Base-by-base conservation (phyloP, 805 yeast species). In the Schwanniomyces yamadae region DNA sequence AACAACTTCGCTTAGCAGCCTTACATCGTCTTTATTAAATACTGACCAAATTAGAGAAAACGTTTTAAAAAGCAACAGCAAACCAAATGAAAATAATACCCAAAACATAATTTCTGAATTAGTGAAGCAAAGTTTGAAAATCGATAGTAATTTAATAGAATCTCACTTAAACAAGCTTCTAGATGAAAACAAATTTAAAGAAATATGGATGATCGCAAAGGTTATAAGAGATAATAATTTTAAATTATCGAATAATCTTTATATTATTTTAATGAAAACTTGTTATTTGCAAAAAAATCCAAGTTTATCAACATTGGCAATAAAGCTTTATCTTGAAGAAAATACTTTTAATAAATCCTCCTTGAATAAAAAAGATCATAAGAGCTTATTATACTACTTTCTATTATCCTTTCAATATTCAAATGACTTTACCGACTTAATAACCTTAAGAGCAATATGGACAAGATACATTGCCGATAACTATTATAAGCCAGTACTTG, bases 401-500 rank as follows among this genome's bases (percentile, higher is more conserved):
- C 33, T 42, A 21, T 5, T 27, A 22, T 20, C 34, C 11, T 36
- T 37, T 18, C 28, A 28, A 12, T 27, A 31, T 19, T 50, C 57
- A 23, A 16, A 38, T 2, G 54, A 56, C 36, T 50, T 56, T 39
- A 39, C 52, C 10, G 45, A 45, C 24, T 34, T 55, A 1, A 31
- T 51, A 7, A 36, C 36, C 3, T 39, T 63, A 16, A 56, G 56
- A 25, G 20, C 40, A 9, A 35, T 62, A 11, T 59, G 55, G 50
- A 49, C 49, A 18, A 43, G 37, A 24, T 37, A 50, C 31, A 34
- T 50, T 21, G 28, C 31, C 11, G 22, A 31, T 1, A 36, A 35
- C n/a, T 30, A 10, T 6, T 29, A 39, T 7, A 22, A 38, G 5
- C 31, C 15, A n/a, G 28, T 29, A 4, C 19, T 48, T 9, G 54